Evolutionary conservation across 192 early-diverging fungal genomes (phyloP), one percentile per base, ranked within the genome.

Genomic region (Funneliformis geosporum): DNA sequence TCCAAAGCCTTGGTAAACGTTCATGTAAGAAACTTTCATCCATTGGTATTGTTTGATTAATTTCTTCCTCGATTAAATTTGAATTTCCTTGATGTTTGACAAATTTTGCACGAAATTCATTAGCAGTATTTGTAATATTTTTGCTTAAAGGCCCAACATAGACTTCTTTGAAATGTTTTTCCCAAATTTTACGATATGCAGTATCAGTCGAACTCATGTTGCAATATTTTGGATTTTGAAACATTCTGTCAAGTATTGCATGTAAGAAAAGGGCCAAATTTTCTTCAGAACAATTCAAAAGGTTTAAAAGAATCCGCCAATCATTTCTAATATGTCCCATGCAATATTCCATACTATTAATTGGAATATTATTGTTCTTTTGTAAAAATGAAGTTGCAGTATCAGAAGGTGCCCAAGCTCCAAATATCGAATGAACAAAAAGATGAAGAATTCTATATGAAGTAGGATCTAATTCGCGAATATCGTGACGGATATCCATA

Each of bases 391-490:
- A 7, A 16, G 9, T 12, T 11, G 66, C 75, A 16, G 38, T n/a
- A 8, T 33, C 28, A 25, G 65, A 43, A 33, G 27, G 21, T 2
- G 38, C 3, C 21, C 23, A 73, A 8, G 28, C 11, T 5, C 39
- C 69, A 69, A 78, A 47, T 1, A 78, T 21, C 18, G 76, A 8
- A 46, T 78, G 76, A 72, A 69, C 46, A 7, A 78, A 75, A 21
- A 78, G 27, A 27, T 78, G 76, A 1, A 78, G 68, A 9, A 78
- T 46, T 44, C 76, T 28, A 68, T 78, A 78, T 10, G 76, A 12
- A 65, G 38, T n/a, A 12, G 66, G 68, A 44, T 67, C 14, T 46
- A 78, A 18, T 16, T 21, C 11, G 18, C 76, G 33, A 6, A 40
- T 23, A 2, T 11, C 72, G 33, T 78, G 25, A 11, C 8, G 23